A percentile compares a stretch with the other conserved stretches of the same genome.
Evolutionary conservation across 345 rosid genomes (phyloP).

Genomic region (Salix purpurea): DNA sequence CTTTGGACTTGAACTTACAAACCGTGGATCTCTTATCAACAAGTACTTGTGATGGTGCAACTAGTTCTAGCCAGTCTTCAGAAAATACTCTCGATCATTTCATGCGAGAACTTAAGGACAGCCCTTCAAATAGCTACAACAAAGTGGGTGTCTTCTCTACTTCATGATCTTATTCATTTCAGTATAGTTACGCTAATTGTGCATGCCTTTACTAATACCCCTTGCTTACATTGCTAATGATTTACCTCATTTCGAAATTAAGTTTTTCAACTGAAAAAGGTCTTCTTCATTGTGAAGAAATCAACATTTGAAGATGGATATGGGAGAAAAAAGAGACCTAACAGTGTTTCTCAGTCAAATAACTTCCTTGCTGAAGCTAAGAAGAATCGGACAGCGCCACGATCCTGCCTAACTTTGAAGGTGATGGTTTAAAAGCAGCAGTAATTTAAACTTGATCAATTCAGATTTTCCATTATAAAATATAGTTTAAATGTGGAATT

Average conservation of each 20-base stretch:
- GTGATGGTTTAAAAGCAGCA: neutral
- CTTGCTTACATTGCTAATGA: neutral
- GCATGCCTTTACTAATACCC: neutral
- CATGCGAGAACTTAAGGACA: conserved; percentile 10
- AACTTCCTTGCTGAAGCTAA: conserved; percentile 10
- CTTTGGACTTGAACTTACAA: conserved; percentile 28
- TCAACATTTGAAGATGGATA: conserved; percentile 1
- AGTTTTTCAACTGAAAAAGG: neutral
- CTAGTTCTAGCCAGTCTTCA: conserved; percentile 18
- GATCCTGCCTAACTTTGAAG: conserved; percentile 29
- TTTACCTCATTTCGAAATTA: neutral
- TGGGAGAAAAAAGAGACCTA: conserved; percentile 16
- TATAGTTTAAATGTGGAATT: too few relatives aligned
- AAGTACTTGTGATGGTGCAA: conserved; percentile 5
- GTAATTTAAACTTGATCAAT: neutral
- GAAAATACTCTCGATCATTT: conserved; percentile 1
- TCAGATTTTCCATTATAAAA: neutral
- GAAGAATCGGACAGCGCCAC: conserved; percentile 21
- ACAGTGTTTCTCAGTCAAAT: conserved; percentile 19
- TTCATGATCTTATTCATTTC: neutral
- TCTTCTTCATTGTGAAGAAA: neutral
- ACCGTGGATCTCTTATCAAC: conserved; percentile 18
- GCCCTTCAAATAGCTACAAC: conserved; percentile 26
- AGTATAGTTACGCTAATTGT: neutral
- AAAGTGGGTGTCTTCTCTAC: conserved; percentile 18